phyloP scores from a whole-genome alignment of 768 basidiomycete species.

The Termitomyces bulborhizus region DNA sequence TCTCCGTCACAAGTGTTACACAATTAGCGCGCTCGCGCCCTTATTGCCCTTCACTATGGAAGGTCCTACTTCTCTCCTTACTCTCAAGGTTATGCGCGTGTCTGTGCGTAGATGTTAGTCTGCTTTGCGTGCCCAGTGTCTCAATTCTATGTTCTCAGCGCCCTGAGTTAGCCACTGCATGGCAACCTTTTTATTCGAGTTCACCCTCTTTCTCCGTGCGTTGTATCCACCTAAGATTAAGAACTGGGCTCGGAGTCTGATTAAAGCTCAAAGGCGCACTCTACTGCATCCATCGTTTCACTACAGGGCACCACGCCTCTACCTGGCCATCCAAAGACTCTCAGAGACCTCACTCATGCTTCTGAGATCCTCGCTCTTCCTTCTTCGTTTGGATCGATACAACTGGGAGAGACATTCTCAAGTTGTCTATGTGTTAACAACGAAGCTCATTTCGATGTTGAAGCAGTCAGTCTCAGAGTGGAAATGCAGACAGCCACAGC shows the following conservation, averaged over 20 bases:
- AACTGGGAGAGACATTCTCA: constrained; percentile 85
- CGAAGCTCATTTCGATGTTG: constrained; percentile 57
- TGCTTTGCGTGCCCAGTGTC: neutral
- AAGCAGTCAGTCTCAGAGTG: constrained; percentile 59
- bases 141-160: constrained; percentile 36
- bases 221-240: constrained; percentile 1
- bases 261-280: constrained; percentile 42
- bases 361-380: constrained; percentile 79
- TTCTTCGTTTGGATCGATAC: constrained; percentile 78
- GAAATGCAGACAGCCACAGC: constrained; percentile 82
- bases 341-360: constrained; percentile 74
- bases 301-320: constrained; percentile 69
- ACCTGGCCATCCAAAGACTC: constrained; percentile 73
- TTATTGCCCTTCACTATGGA: constrained; percentile 28
- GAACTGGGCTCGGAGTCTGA: neutral
- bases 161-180: constrained; percentile 66
- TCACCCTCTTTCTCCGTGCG: constrained; percentile 71
- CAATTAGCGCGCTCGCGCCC: too few relatives aligned
- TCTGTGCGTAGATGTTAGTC: constrained; percentile 51
- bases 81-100: constrained; percentile 83
- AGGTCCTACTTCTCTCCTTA: constrained; percentile 58
- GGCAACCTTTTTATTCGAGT: constrained; percentile 86
- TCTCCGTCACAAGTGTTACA: constrained; percentile 12
- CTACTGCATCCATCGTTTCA: constrained; percentile 71
- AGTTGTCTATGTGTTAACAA: constrained; percentile 82